Conservation (phyloP, 2,329 filamentous ascomycete species). For the Fusarium sp. region DNA sequence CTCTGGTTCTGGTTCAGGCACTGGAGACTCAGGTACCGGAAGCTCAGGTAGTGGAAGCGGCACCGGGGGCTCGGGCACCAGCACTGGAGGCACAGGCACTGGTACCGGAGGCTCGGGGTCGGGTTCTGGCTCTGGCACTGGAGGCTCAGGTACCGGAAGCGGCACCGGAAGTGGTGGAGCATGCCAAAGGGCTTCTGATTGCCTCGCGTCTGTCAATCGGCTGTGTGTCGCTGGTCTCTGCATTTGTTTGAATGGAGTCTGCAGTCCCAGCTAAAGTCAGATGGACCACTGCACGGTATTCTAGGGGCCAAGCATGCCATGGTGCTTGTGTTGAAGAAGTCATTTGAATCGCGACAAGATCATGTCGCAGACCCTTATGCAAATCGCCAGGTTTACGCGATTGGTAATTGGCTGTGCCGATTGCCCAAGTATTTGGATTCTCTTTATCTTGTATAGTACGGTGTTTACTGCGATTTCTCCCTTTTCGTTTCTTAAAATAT, state of each 20-base stretch:
- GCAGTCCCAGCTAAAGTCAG: background rate
- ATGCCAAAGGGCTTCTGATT: slow-evolving; percentile 10
- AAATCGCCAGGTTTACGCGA: background rate
- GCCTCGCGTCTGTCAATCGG: slow-evolving; percentile 4
- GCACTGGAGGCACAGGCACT: too few species aligned
- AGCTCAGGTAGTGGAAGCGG: too few species aligned
- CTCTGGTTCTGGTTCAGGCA: background rate
- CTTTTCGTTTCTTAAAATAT: too few species aligned
- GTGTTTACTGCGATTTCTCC: background rate
- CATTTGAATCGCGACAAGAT: background rate
- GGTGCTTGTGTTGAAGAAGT: slow-evolving; percentile 5
- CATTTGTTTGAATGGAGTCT: slow-evolving; percentile 23
- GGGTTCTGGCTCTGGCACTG: background rate
- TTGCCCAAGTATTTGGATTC: background rate
- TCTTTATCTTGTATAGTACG: background rate
- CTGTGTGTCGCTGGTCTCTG: slow-evolving; percentile 31
- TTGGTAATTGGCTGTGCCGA: slow-evolving; percentile 4
- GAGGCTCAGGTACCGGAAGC: too few species aligned
- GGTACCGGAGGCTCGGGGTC: background rate
- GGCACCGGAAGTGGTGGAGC: background rate
- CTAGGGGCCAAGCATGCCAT: background rate
- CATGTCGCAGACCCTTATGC: background rate
- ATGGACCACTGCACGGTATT: background rate
- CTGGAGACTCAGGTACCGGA: too few species aligned
- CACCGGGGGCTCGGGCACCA: fast-evolving